Conservation (phyloP, 129 eudicot species). For the Cynara cardunculus region DNA sequence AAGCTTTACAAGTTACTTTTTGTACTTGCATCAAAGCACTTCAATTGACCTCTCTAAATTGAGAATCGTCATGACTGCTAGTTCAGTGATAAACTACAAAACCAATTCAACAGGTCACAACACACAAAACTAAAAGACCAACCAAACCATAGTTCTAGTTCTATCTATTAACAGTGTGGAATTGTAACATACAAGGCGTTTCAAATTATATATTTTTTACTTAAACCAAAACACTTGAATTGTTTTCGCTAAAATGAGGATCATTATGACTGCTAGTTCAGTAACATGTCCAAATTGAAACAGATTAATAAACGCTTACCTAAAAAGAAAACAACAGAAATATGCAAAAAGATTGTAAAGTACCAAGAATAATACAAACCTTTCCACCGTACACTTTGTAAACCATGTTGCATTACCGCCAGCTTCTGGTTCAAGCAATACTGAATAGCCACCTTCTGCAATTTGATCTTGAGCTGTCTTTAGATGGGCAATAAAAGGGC, state of each 20-base stretch:
- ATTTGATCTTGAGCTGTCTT: slow-evolving; percentile 89
- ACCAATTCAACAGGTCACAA: not conserved
- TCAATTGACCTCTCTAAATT: not conserved
- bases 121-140: not conserved
- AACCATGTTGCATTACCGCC: slow-evolving; percentile 70
- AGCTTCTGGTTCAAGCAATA: slow-evolving; percentile 65
- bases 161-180: not conserved
- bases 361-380: slow-evolving; percentile 41
- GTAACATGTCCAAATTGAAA: not conserved
- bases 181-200: not conserved
- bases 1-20: not conserved
- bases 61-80: not conserved
- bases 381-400: slow-evolving; percentile 83
- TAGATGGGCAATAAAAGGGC: slow-evolving; percentile 83
- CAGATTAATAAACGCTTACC: not conserved
- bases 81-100: not conserved
- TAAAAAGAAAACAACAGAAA: not conserved
- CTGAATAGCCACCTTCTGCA: slow-evolving; percentile 89
- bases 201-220: no score
- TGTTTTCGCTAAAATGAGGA: not conserved
- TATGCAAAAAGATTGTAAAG: not conserved
- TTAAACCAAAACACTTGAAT: not conserved
- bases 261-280: not conserved
- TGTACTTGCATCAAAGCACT: not conserved
- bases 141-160: not conserved